Base-by-base conservation (phyloP, 129 eudicot genomes). In the Scalesia atractyloides region DNA sequence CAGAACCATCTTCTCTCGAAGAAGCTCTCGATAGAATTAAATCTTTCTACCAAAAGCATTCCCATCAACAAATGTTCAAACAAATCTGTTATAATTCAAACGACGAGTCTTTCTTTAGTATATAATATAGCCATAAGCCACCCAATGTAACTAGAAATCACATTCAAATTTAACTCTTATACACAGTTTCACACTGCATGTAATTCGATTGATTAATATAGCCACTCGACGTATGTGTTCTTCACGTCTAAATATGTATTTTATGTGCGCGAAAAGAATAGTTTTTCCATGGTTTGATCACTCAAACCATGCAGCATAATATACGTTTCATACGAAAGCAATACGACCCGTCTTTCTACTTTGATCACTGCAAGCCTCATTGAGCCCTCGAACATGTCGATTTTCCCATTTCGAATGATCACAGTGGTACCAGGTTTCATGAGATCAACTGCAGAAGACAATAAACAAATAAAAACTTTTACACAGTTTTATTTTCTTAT, bases 21-120 rank as follows among this genome's bases (percentile, higher is more conserved):
- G 96, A 90, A 82, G 98, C 86, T 60, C 73, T 94, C 3, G 77
- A 53, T 14, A 86, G 98, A 75, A 76, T 94, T 39, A 84, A 85
- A 64, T 71, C 74, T 7, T 94, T 94, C 63, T 86, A 79, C 73
- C 71, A 79, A 24, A 76, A 88, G 72, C 91, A 94, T 78, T 84
- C 87, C 30, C 41, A 53, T 67, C 67, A 81, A 71, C 54, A 24
- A 69, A 60, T 9, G 53, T 26, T 64, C 52, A 54, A 43, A 64
- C 5, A 24, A 52, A 62, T 16, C 30, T 56, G n/a, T 19, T 7
- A 51, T 64, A 43, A 63, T 41, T 50, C 41, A 70, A 78, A 15
- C 4, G 33, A 63, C 17, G 13, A 47, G 43, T 26, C 57, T 43
- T 12, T 24, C 50, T n/a, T n/a, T n/a, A n/a, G n/a, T n/a, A n/a